A percentile compares a stretch with the other conserved stretches of the same genome.
These are phyloP conservation scores for Silene conica DNA, from an alignment of 148 eudicot genomes.

Conservation along the genomic window DNA sequence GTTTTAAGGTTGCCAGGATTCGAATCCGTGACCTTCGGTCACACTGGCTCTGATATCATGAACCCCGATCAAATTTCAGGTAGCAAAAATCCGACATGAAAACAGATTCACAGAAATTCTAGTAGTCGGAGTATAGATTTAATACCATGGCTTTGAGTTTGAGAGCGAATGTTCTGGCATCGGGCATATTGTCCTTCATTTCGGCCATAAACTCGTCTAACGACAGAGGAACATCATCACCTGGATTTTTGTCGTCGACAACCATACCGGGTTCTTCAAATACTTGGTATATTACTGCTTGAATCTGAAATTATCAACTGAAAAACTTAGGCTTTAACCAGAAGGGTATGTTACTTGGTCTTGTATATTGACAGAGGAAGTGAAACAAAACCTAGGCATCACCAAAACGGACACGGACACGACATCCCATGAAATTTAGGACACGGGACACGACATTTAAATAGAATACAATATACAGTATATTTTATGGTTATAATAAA, in stretches of 20 bases:
- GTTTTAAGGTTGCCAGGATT: too few relatives aligned
- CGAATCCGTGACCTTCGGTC: too few relatives aligned
- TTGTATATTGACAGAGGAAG: not conserved
- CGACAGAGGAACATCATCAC: conserved; percentile 53
- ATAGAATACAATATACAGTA: too few relatives aligned
- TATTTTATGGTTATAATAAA: too few relatives aligned
- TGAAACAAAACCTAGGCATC: not conserved
- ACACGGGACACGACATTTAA: too few relatives aligned
- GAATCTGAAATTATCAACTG: conserved; percentile 40
- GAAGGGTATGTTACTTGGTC: not conserved
- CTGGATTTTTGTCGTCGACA: conserved; percentile 29
- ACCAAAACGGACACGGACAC: too few relatives aligned
- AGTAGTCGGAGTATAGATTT: not conserved
- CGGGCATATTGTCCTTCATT: conserved; percentile 51
- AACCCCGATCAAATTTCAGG: too few relatives aligned
- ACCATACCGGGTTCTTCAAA: conserved; percentile 51
- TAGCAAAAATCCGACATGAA: too few relatives aligned
- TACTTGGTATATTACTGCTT: conserved; percentile 78
- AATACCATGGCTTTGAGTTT: conserved; percentile 81
- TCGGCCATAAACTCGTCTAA: conserved; percentile 65
- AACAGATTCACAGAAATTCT: not conserved
- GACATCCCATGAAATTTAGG: too few relatives aligned
- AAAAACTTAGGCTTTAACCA: not conserved
- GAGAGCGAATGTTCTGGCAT: conserved; percentile 72
- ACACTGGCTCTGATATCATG: too few relatives aligned